phyloP scores from a whole-genome alignment of 345 rosid species.

The Eucalyptus pauciflora region DNA sequence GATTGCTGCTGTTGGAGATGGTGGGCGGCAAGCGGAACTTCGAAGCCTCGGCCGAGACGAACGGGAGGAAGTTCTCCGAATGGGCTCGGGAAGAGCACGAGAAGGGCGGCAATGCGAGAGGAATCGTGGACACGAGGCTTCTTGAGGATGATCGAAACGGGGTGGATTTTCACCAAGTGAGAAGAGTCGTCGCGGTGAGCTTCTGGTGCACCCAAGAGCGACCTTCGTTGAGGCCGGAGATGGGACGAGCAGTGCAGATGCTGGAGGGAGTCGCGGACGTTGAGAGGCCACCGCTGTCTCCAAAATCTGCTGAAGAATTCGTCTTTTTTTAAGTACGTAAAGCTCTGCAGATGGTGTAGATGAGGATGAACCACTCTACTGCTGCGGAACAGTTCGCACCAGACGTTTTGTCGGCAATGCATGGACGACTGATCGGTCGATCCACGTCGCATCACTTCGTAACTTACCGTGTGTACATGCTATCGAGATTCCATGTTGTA shows the following conservation, averaged over 20 bases:
- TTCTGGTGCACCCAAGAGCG: constrained; percentile 56
- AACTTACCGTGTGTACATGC: neutral
- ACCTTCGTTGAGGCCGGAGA: constrained; percentile 44
- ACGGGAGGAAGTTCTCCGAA: constrained; percentile 30
- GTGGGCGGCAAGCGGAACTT: constrained; percentile 32
- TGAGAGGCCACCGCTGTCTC: constrained; percentile 33
- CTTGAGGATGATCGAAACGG: neutral
- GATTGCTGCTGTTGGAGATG: constrained; percentile 49
- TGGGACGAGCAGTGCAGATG: constrained; percentile 53
- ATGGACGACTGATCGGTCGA: neutral
- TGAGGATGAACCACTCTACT: neutral
- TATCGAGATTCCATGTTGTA: neutral
- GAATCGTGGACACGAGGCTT: constrained; percentile 28
- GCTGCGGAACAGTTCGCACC: neutral
- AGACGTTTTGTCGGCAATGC: neutral
- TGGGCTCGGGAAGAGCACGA: constrained; percentile 66
- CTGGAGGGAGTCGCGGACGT: constrained; percentile 41
- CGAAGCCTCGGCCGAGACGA: constrained; percentile 28
- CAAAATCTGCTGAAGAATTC: constrained; percentile 14
- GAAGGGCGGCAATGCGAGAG: constrained; percentile 14
- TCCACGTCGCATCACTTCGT: neutral
- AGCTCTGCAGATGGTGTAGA: too few relatives aligned
- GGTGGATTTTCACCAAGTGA: constrained; percentile 30
- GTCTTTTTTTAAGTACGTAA: neutral
- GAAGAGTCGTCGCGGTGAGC: constrained; percentile 23